A percentile compares a stretch with the other conserved stretches of the same genome.
Evolutionary conservation across 768 basidiomycete species (phyloP).

Genomic region (Pholiota conissans): DNA sequence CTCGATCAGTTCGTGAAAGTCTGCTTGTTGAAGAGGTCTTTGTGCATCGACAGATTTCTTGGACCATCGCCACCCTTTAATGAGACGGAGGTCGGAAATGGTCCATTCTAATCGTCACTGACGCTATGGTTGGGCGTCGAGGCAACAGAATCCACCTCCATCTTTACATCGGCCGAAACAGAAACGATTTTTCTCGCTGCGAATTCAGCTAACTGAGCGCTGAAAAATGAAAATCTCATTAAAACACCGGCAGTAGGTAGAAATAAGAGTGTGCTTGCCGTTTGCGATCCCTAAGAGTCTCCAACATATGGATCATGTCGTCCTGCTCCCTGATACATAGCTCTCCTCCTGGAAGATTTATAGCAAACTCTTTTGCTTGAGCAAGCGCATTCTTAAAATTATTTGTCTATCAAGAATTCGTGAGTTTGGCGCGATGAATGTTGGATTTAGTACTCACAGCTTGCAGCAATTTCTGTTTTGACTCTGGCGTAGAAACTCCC

Average conservation of each 20-base stretch:
- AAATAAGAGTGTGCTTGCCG: constrained; percentile 34
- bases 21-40: too few species aligned
- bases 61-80: too few species aligned
- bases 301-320: constrained; percentile 69
- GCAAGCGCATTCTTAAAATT: constrained; percentile 61
- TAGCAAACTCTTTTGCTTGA: constrained; percentile 61
- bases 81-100: too few species aligned
- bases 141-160: constrained; percentile 77
- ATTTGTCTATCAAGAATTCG: constrained; percentile 51
- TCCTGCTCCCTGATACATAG: constrained; percentile 67
- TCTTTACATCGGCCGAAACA: constrained; percentile 34
- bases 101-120: too few species aligned
- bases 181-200: constrained; percentile 38
- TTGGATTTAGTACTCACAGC: constrained; percentile 42
- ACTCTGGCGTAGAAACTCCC: constrained; percentile 52
- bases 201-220: constrained; percentile 57
- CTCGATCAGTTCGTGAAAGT: too few species aligned
- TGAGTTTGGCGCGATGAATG: not conserved
- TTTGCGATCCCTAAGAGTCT: constrained; percentile 62
- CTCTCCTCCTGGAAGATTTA: constrained; percentile 70
- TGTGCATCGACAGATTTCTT: too few species aligned
- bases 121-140: constrained; percentile 54
- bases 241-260: not conserved
- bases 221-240: constrained; percentile 20
- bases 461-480: constrained; percentile 66